Base-by-base conservation (phyloP, 164 flowering plant species). In the Magnolia kwangsiensis region DNA sequence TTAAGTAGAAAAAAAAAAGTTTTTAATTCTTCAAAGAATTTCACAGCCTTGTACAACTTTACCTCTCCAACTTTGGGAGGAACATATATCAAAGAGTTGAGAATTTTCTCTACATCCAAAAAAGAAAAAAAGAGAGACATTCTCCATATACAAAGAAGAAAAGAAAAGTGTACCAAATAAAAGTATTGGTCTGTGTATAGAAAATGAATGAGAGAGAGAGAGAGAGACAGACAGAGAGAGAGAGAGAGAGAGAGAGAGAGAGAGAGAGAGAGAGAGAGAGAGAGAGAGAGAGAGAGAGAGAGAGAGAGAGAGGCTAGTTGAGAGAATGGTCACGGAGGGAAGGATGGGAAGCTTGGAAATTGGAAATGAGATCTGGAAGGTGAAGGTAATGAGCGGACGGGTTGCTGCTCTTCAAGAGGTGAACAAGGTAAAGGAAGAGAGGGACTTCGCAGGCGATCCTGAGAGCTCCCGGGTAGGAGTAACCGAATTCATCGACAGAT, bases 371-470 rank as follows among this genome's bases (percentile, higher is more conserved):
- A 72, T 85, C 84, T 11, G 75, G 74, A 24, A 85, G 78, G 3
- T 85, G 76, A 81, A 83, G 79, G 80, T 83, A 85, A 75, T 85
- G 87, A 1, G 82, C 85, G 5, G 77, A 45, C 0, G 82, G 85
- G 55, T 85, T 83, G 49, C 82, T 71, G 50, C 72, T 79, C 67
- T 77, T 79, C 51, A 85, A 79, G 61, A 85, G 84, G 18, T 79
- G 76, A 1, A 85, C 20, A 23, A 85, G 80, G 71, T 79, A 71
- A 19, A 73, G 76, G 51, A 83, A 85, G 58, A 83, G 69, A 63
- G 83, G 81, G 14, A 78, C 72, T 69, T 85, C 87, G 50, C 85
- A 83, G 4, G 85, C 87, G 27, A 83, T 85, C 81, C 85, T 77
- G 6, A 85, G 74, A 16, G 85, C 85, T 14, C 85, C 87, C 10